Percentiles rank a stretch among this genome's conserved stretches.
Evolutionary conservation across 164 flowering plant species (phyloP).

Genomic region (Aristolochia contorta): DNA sequence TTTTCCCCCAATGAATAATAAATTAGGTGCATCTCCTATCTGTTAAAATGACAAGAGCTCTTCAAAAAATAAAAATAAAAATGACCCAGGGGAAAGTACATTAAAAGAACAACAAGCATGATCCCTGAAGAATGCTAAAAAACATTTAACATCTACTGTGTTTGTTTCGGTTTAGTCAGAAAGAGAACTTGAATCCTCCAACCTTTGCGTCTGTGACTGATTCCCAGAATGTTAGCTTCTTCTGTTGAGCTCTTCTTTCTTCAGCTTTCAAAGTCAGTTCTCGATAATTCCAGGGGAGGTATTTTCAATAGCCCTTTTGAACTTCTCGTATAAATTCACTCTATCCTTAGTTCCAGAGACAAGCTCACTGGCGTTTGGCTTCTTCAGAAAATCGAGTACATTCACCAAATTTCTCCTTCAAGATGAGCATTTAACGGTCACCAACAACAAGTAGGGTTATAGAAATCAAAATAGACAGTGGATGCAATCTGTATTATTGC

Average conservation of each 20-base stretch:
- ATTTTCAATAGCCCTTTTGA: slow-evolving; percentile 62
- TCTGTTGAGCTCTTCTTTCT: slow-evolving; percentile 43
- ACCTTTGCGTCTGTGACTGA: slow-evolving; percentile 68
- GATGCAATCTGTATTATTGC: not conserved
- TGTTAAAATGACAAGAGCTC: too few relatives aligned
- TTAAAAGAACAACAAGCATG: not conserved
- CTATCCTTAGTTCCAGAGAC: slow-evolving; percentile 94
- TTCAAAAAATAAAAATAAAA: too few relatives aligned
- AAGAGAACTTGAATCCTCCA: slow-evolving; percentile 84
- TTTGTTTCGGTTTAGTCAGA: slow-evolving; percentile 18
- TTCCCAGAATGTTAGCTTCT: slow-evolving; percentile 80
- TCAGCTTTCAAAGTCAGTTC: slow-evolving; percentile 45
- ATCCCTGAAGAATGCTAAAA: not conserved
- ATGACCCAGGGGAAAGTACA: too few relatives aligned
- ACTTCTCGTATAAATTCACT: slow-evolving; percentile 74
- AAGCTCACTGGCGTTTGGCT: slow-evolving; percentile 75
- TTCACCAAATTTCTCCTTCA: slow-evolving; percentile 86
- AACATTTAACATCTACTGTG: not conserved
- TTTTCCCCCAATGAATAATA: too few relatives aligned
- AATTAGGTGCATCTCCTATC: too few relatives aligned
- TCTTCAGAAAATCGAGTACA: slow-evolving; percentile 83
- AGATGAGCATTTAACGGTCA: not conserved
- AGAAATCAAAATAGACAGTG: not conserved
- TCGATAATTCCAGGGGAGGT: slow-evolving; percentile 64
- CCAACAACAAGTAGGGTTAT: not conserved